Conservation (phyloP, 2,329 filamentous ascomycete species). For the Talaromyces rugulosus region DNA sequence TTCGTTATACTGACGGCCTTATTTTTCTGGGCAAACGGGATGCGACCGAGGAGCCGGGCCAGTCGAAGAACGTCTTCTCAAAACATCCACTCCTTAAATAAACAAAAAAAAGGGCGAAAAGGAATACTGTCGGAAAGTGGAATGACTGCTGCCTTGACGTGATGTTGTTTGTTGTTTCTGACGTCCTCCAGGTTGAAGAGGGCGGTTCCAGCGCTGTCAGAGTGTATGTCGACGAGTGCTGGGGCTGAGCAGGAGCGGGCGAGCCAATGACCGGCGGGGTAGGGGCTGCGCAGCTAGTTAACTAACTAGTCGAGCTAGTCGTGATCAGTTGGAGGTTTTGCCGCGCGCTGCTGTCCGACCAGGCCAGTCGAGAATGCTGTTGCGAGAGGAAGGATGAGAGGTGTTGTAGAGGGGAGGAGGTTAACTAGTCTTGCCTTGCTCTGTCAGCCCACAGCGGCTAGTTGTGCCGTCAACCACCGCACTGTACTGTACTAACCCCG, state of each 20-base stretch:
- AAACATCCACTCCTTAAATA: conserved; percentile 28
- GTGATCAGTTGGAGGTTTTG: not conserved
- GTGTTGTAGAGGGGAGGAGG: not conserved
- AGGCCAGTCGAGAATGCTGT: not conserved
- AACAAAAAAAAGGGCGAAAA: not conserved
- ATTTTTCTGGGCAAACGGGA: conserved; percentile 23
- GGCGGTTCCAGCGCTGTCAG: not conserved
- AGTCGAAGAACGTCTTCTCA: conserved; percentile 31
- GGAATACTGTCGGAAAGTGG: not conserved
- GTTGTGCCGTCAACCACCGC: not conserved
- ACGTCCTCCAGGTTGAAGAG: not conserved
- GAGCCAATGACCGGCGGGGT: conserved; percentile 12
- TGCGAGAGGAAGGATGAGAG: not conserved
- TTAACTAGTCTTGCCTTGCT: not conserved
- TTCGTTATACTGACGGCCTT: conserved; percentile 20
- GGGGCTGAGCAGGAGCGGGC: conserved; percentile 14
- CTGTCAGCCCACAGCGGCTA: not conserved
- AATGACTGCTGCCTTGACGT: not conserved
- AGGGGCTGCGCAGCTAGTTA: conserved; percentile 5
- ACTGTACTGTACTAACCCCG: not conserved
- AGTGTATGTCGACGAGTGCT: conserved; percentile 1
- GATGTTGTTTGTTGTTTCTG: not conserved
- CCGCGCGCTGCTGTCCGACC: not conserved
- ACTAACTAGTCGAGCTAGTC: not conserved
- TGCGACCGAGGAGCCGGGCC: conserved; percentile 25